Base-by-base conservation (phyloP, 257 asterid genomes). In the Nicotiana tabacum region DNA sequence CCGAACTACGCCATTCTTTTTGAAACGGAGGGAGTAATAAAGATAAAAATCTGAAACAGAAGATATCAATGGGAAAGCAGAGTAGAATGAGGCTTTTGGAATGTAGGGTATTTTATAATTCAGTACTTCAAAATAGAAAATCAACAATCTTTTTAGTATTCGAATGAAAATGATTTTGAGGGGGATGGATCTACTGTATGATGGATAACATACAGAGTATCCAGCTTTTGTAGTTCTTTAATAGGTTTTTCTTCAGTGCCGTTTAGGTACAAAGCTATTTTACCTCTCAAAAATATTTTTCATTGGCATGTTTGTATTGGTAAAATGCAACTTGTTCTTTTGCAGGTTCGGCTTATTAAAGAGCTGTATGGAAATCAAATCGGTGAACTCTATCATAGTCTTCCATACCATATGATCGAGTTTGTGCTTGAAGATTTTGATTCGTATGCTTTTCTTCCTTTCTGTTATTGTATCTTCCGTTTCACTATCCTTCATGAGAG, bases 301-400 rank as follows among this genome's bases (percentile, higher is more conserved):
- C 17, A 76, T 39, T 51, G 80, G 53, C 80, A 15, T 70, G 30
- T 51, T 76, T 76, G 43, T 81, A 13, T 82, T 68, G 68, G 77
- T 33, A 37, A 76, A 39, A 66, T 83, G 62, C 83, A 82, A 82
- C 46, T 83, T 84, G 68, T 87, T 85, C 55, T 82, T 83, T 89
- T 84, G 82, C 92, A 96, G 99, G 95, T 96, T 83, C 98, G 98
- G 69, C 97, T 96, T 77, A 86, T 93, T 70, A 93, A 96, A 89
- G 99, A 96, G 87, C 85, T 96, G 90, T 96, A 94, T 82, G 99
- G 99, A 85, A 93, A 96, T 91, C 98, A 96, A 89, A 92, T 93
- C 29, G 91, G 90, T 66, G 97, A 94, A 84, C 93, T 96, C 43
- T 96, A 96, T 88, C 94, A 91, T 82, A 96, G 98, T 87, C 98